Evolutionary conservation across 169 alveolate genomes (phyloP).

Genomic region (Babesia gibsoni): DNA sequence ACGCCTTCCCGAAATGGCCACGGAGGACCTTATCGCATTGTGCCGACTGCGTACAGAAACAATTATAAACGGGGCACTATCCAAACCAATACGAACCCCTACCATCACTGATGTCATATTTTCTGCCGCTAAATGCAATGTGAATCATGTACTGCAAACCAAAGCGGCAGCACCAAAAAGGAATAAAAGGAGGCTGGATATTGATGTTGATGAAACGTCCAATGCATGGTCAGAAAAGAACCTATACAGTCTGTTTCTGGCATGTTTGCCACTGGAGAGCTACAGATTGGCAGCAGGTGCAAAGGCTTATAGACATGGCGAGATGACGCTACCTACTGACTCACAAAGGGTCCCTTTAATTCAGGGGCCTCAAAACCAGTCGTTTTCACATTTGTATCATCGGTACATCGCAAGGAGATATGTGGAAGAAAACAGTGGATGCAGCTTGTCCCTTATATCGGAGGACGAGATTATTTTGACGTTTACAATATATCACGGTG

Average conservation of each 20-base stretch:
- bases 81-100: slow-evolving; percentile 40
- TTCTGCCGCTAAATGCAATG: slow-evolving; percentile 32
- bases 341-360: slow-evolving; percentile 7
- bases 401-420: slow-evolving; percentile 26
- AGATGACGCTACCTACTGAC: neutral
- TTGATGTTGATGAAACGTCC: slow-evolving; percentile 2
- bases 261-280: slow-evolving; percentile 28
- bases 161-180: neutral
- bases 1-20: neutral
- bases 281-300: slow-evolving; percentile 36
- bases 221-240: slow-evolving; percentile 49
- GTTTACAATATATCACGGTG: slow-evolving; percentile 76
- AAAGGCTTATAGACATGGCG: neutral
- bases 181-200: neutral
- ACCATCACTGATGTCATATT: slow-evolving; percentile 44
- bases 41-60: slow-evolving; percentile 10
- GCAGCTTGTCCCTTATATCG: slow-evolving; percentile 24
- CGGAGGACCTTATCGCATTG: neutral
- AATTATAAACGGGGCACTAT: neutral
- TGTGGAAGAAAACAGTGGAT: slow-evolving; percentile 2
- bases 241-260: slow-evolving; percentile 19
- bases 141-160: neutral
- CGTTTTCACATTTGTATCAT: slow-evolving; percentile 19
- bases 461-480: slow-evolving; percentile 53
- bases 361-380: slow-evolving; percentile 41